A percentile compares a stretch with the other conserved stretches of the same genome.
Conservation (phyloP, 1,139 yeast species). For the Kodamaea sp. region DNA sequence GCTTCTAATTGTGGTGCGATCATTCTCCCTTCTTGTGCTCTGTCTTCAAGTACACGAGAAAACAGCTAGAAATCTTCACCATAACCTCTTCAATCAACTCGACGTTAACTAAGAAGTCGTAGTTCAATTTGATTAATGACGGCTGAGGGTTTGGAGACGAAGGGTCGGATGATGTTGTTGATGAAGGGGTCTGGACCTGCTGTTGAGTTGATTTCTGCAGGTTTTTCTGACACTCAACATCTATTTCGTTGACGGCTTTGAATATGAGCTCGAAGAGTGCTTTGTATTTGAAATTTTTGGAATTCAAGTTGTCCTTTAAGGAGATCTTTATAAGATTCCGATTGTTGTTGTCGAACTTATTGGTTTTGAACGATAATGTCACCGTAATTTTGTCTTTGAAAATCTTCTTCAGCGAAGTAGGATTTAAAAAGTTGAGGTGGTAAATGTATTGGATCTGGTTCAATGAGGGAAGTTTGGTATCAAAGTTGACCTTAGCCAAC, state of each 20-base stretch:
- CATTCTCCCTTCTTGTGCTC: constrained; percentile 4
- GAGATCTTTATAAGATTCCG: constrained; percentile 30
- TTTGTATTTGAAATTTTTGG: constrained; percentile 42
- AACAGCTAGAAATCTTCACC: constrained; percentile 14
- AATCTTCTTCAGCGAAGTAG: constrained; percentile 33
- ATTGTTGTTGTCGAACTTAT: constrained; percentile 31
- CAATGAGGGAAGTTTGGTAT: constrained; percentile 33
- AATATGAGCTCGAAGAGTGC: constrained; percentile 43
- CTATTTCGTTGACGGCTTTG: constrained; percentile 33
- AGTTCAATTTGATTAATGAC: constrained; percentile 36
- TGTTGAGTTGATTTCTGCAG: constrained; percentile 11
- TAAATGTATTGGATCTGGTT: constrained; percentile 37
- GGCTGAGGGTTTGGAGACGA: constrained; percentile 3
- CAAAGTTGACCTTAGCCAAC: constrained; percentile 33
- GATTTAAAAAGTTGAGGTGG: constrained; percentile 30
- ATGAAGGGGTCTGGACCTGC: constrained; percentile 14
- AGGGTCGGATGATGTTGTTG: constrained; percentile 10
- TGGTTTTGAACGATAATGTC: constrained; percentile 32
- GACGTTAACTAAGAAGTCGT: constrained; percentile 37
- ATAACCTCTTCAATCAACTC: constrained; percentile 17
- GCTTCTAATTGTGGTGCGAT: neutral
- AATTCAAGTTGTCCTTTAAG: constrained; percentile 39
- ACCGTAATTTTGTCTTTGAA: constrained; percentile 38
- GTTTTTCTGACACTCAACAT: constrained; percentile 14
- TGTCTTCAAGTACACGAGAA: constrained; percentile 9